Evolutionary conservation across 768 basidiomycete genomes (phyloP).

Genomic region (Xerocomellus chrysenteron): DNA sequence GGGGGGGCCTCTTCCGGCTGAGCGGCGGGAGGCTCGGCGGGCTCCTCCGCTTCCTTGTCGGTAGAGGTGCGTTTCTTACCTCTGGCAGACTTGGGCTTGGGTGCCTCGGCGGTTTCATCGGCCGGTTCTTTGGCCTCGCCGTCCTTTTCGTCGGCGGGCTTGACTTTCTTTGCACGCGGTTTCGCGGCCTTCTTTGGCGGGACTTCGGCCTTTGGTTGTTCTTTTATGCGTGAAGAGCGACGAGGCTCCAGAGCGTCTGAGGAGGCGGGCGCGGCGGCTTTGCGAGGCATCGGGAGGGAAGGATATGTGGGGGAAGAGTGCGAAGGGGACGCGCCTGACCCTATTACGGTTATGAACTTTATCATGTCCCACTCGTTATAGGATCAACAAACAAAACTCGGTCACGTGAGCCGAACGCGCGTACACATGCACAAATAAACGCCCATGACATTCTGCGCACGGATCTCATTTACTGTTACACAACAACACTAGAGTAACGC

Average conservation of each 20-base stretch:
- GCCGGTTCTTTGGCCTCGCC: conserved; percentile 39
- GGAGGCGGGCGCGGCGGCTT: conserved; percentile 51
- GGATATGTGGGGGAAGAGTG: conserved; percentile 18
- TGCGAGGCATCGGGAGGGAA: conserved; percentile 58
- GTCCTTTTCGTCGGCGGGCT: conserved; percentile 44
- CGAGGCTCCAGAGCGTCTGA: conserved; percentile 49
- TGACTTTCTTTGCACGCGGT: conserved; percentile 51
- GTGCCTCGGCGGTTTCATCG: conserved; percentile 29
- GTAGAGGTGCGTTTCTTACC: conserved; percentile 56
- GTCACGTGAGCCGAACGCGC: conserved; percentile 32
- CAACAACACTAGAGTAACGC: conserved; percentile 6
- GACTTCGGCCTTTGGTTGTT: conserved; percentile 54
- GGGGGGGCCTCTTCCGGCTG: conserved; percentile 48
- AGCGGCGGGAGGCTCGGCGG: conserved; percentile 35
- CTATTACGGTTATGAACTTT: conserved; percentile 32
- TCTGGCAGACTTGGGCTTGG: conserved; percentile 45
- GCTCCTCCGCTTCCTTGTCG: conserved; percentile 40
- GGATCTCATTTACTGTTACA: background rate
- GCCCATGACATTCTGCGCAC: conserved; percentile 15
- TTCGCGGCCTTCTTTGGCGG: conserved; percentile 62
- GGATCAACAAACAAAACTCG: conserved; percentile 37
- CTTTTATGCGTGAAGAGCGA: conserved; percentile 76
- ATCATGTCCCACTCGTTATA: conserved; percentile 21
- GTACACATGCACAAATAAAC: conserved; percentile 32
- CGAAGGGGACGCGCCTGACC: conserved; percentile 33